Base-by-base conservation (phyloP, 805 yeast genomes). In the Pichia ethanolica region DNA sequence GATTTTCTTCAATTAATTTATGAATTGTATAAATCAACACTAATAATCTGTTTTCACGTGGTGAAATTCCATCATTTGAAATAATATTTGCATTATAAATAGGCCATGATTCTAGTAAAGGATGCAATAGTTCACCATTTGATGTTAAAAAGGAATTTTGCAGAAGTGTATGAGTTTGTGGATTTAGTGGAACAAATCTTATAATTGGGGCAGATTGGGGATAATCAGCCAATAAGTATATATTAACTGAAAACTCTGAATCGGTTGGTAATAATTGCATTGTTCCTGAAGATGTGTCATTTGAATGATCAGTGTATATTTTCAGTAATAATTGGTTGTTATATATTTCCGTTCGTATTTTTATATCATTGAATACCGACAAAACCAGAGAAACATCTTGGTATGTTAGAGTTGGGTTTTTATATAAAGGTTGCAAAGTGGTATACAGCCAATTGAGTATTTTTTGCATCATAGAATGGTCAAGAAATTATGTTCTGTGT, bases 361-460 rank as follows among this genome's bases (percentile, higher is more conserved):
- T 72, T 46, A 89, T 71, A 1, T 78, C 66, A 0, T 77, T 71
- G 56, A 72, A 76, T 5, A 70, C 64, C 51, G 71, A 74, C n/a
- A 85, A 70, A 10, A 77, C 70, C 40, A 74, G 68, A 10, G 79
- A 76, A 0, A 79, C 65, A 59, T 90, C 95, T 41, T 79, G 76
- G 59, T 85, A 88, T 0, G 79, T 69, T 3, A 74, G 56, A 48
- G 79, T 74, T n/a, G 82, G 73, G 55, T 85, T 72, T 2, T 57
- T 48, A 60, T 89, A 88, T 14, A 40, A 34, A 5, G 41, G 27
- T 4, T 26, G 28, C 10, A 82, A 63, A 25, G 79, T 83, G 41
- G 75, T 64, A 56, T 73, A 76, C 9, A 82, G 72, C 88, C 88
- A 82, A 49, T 74, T 73, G 14, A 34, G 45, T 5, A 35, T 12